Evolutionary conservation across 2,329 filamentous ascomycete species (phyloP).

Genomic region (Aspergillus ibericus): DNA sequence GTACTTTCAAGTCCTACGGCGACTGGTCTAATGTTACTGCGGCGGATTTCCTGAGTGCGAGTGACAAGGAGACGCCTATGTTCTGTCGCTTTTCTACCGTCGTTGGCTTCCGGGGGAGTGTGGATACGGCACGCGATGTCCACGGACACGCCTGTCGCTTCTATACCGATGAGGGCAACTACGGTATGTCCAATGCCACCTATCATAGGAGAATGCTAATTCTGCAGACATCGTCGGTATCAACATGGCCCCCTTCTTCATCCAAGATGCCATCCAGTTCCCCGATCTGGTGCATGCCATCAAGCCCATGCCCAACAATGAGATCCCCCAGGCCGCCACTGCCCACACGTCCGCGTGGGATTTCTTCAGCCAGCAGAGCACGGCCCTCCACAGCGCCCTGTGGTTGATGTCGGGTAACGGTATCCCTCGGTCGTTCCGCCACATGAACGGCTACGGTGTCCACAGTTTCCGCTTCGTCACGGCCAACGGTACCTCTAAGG

Average conservation of each 20-base stretch:
- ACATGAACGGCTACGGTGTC: conserved; percentile 40
- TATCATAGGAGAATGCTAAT: no score
- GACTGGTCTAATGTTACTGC: conserved; percentile 68
- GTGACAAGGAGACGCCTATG: conserved; percentile 61
- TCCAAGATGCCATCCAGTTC: conserved; percentile 45
- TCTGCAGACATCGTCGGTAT: conserved; percentile 34
- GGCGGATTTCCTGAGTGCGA: conserved; percentile 60
- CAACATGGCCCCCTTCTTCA: conserved; percentile 46
- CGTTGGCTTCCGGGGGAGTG: conserved; percentile 65
- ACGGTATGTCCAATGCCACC: conserved; percentile 37
- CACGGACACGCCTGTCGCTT: conserved; percentile 69
- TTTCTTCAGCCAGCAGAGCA: conserved; percentile 42
- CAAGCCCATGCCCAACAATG: conserved; percentile 40
- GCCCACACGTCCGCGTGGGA: conserved; percentile 54
- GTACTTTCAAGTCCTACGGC: conserved; percentile 66
- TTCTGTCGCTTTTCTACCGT: conserved; percentile 76
- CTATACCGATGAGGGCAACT: conserved; percentile 73
- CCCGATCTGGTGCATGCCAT: conserved; percentile 45
- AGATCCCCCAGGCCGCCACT: conserved; percentile 51
- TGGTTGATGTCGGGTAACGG: conserved; percentile 43
- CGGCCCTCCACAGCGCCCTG: conserved; percentile 48
- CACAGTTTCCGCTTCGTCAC: conserved; percentile 42
- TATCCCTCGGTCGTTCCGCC: conserved; percentile 40
- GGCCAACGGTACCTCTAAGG: conserved; percentile 33
- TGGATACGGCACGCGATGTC: conserved; percentile 69